Evolutionary conservation across 345 rosid genomes (phyloP).

Genomic region (Garcia nutans): DNA sequence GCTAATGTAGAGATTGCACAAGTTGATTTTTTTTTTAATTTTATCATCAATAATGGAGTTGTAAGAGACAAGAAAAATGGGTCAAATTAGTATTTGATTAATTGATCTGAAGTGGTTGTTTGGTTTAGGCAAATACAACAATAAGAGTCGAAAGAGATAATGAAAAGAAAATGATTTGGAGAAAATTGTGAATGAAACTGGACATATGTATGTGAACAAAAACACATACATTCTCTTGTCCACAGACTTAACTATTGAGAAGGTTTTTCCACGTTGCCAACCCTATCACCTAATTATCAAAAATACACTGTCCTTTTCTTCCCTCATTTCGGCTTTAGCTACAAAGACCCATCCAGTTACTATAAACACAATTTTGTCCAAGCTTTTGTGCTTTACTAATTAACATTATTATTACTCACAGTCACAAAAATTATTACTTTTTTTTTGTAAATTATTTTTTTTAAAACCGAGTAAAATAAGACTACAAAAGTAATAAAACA

Average conservation of each 20-base stretch:
- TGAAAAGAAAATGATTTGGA: too few species aligned
- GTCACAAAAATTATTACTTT: too few species aligned
- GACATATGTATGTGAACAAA: constrained; percentile 54
- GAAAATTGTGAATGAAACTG: not conserved
- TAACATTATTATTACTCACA: too few species aligned
- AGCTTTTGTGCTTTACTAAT: too few species aligned
- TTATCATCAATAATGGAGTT: constrained; percentile 13
- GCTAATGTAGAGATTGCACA: not conserved
- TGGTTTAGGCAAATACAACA: constrained; percentile 14
- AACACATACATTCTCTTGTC: constrained; percentile 16
- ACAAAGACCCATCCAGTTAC: too few species aligned
- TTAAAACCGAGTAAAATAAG: too few species aligned
- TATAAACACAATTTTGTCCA: not conserved
- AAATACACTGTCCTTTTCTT: not conserved
- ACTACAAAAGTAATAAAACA: too few species aligned
- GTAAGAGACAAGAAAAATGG: constrained; percentile 45
- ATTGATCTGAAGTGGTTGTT: constrained; percentile 24
- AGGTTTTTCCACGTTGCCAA: not conserved
- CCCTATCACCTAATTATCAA: not conserved
- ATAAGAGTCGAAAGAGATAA: not conserved
- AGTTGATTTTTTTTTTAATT: not conserved
- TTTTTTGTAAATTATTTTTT: too few species aligned
- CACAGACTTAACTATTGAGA: too few species aligned
- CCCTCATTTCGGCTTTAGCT: not conserved
- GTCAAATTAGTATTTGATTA: constrained; percentile 5